These are phyloP conservation scores for Typha latifolia DNA, from an alignment of 176 grass and related monocot species.

Conservation along the genomic window DNA sequence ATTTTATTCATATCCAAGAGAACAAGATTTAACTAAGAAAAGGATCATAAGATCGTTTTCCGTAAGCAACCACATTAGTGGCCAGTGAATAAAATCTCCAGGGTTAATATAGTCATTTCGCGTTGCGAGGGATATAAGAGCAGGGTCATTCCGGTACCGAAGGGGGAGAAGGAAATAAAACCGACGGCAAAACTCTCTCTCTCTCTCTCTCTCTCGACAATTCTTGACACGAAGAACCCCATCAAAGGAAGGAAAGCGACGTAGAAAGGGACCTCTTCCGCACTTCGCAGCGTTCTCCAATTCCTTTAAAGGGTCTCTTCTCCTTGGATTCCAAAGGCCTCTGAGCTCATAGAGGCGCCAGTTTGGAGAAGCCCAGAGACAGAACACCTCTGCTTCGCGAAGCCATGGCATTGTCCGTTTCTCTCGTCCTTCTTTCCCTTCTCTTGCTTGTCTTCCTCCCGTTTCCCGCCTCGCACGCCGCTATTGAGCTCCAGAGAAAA, in stretches of 20 bases:
- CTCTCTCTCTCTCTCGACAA: too few relatives aligned
- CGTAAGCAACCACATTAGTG: too few relatives aligned
- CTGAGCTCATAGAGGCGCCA: not conserved
- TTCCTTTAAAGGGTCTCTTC: not conserved
- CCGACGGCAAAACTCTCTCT: too few relatives aligned
- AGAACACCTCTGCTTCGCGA: not conserved
- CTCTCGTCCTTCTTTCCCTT: constrained; percentile 14
- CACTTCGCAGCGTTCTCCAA: not conserved
- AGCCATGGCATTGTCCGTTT: constrained; percentile 12
- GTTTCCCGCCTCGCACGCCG: not conserved
- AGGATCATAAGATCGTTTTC: too few relatives aligned
- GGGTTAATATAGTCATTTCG: too few relatives aligned
- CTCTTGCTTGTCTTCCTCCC: constrained; percentile 16
- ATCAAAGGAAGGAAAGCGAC: constrained; percentile 6
- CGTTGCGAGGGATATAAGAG: too few relatives aligned
- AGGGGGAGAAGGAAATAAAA: too few relatives aligned
- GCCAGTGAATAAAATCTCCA: too few relatives aligned
- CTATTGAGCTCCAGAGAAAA: not conserved
- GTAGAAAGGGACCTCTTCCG: constrained; percentile 3
- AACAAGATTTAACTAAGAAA: too few relatives aligned
- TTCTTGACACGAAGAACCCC: not conserved
- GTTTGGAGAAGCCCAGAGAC: not conserved
- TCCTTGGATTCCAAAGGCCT: not conserved
- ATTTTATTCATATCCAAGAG: too few relatives aligned
- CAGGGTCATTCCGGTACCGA: too few relatives aligned